phyloP scores from a whole-genome alignment of 2,329 filamentous ascomycete genomes.

The Neofusicoccum laricinum region DNA sequence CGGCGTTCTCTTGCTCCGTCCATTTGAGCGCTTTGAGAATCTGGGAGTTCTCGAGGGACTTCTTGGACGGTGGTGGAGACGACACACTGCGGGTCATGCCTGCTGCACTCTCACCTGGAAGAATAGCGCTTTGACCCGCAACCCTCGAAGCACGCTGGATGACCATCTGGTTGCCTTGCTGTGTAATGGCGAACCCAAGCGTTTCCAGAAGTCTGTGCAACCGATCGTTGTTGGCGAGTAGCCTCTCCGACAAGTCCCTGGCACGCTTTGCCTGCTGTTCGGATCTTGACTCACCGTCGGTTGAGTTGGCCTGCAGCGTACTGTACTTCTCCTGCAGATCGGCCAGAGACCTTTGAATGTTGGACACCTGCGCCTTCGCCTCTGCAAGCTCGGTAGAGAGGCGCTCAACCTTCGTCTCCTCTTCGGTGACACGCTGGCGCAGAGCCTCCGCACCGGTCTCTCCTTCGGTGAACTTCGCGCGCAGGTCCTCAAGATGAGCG shows the following conservation, averaged over 20 bases:
- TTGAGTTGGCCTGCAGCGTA: slow-evolving; percentile 48
- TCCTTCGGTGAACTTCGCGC: slow-evolving; percentile 72
- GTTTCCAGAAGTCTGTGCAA: slow-evolving; percentile 81
- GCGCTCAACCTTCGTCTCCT: slow-evolving; percentile 67
- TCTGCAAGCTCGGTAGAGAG: slow-evolving; percentile 70
- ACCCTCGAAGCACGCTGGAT: slow-evolving; percentile 69
- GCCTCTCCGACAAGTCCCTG: slow-evolving; percentile 77
- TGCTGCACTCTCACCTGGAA: slow-evolving; percentile 32
- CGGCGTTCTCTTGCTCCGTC: slow-evolving; percentile 67
- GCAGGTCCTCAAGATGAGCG: slow-evolving; percentile 65
- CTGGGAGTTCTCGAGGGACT: slow-evolving; percentile 56
- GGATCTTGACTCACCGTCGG: slow-evolving; percentile 4
- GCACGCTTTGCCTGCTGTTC: slow-evolving; percentile 65
- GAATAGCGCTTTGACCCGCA: slow-evolving; percentile 42
- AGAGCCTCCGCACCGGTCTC: slow-evolving; percentile 80
- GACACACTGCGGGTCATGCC: slow-evolving; percentile 44
- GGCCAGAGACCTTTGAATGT: slow-evolving; percentile 72
- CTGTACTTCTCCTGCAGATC: slow-evolving; percentile 65
- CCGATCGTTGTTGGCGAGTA: slow-evolving; percentile 81
- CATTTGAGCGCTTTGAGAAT: slow-evolving; percentile 78
- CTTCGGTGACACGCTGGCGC: slow-evolving; percentile 70
- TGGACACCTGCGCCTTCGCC: slow-evolving; percentile 71
- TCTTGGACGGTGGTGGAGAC: slow-evolving; percentile 50
- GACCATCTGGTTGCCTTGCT: slow-evolving; percentile 68
- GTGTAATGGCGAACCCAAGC: slow-evolving; percentile 77